Base-by-base conservation (phyloP, 1,284 basidiomycete species). In the Malassezia globosa region DNA sequence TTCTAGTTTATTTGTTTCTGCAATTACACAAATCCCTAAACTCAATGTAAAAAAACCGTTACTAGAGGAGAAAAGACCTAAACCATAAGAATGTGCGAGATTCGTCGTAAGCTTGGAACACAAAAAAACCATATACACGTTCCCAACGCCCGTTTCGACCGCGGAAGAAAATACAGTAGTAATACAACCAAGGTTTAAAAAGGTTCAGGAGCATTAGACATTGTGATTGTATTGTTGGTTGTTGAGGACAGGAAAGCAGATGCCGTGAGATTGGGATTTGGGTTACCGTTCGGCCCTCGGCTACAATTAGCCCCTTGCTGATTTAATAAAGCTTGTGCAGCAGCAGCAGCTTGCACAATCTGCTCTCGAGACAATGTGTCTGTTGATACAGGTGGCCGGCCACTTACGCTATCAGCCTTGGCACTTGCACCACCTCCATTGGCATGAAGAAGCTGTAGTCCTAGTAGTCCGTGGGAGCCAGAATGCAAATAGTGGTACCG, bases 401-500 rank as follows among this genome's bases (percentile, higher is more conserved):
- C 66, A 11, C 61, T 64, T 7, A 60, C 39, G 13, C 47, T 59
- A 39, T 68, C 66, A 21, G 65, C 63, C 55, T 66, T 66, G 49
- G 66, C 66, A 39, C 59, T 60, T 5, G 63, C 60, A 27, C 63
- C 65, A 18, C 66, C 66, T 22, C 65, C 66, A 11, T 61, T 59
- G 18, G 66, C 58, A 43, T 64, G 63, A 23, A 69, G 51, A 10
- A 69, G 57, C 47, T 65, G 62, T 50, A 68, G 49, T 21, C 70
- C 59, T 74, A 74, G 27, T 60, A 63, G 7, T 73, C 72, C 51
- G 73, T 96, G 92, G 47, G 90, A 88, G 14, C 92, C 90, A 25
- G 85, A 87, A 73, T 96, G 90, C 69, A 90, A 84, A 73, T 95
- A 96, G 74, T 97, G 90, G 63, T 97, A 96, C 66, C 85, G 75